phyloP scores from a whole-genome alignment of 2,329 filamentous ascomycete genomes.

The Aspergillus fumigatiaffinis region DNA sequence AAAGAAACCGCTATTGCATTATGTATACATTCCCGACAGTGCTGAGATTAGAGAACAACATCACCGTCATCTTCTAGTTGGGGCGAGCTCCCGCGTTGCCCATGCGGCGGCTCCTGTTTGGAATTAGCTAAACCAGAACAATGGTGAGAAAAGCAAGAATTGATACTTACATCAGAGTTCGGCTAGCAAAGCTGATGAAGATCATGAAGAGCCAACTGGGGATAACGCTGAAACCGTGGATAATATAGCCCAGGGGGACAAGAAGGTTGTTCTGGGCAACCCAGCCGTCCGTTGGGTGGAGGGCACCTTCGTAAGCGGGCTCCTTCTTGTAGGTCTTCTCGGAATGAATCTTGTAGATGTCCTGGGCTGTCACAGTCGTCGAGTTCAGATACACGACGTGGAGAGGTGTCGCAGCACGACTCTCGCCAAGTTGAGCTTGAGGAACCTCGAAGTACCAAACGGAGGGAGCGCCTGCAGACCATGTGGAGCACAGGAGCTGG shows the following conservation, averaged over 20 bases:
- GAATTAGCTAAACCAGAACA: slow-evolving; percentile 7
- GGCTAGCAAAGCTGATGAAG: slow-evolving; percentile 56
- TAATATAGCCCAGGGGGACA: slow-evolving; percentile 53
- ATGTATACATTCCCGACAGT: slow-evolving; percentile 33
- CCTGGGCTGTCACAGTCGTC: slow-evolving; percentile 53
- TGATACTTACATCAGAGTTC: slow-evolving; percentile 56
- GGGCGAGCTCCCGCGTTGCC: slow-evolving; percentile 19
- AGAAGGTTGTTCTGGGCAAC: slow-evolving; percentile 52
- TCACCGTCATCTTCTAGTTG: slow-evolving; percentile 16
- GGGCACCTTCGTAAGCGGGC: slow-evolving; percentile 53
- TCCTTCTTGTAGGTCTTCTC: slow-evolving; percentile 53
- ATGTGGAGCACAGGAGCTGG: slow-evolving; percentile 57
- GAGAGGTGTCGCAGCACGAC: slow-evolving; percentile 50
- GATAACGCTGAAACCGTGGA: slow-evolving; percentile 55
- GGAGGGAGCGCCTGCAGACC: slow-evolving; percentile 54
- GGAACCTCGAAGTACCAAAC: slow-evolving; percentile 58
- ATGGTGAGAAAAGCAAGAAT: neutral
- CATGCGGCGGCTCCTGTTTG: slow-evolving; percentile 25
- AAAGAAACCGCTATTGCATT: slow-evolving; percentile 20
- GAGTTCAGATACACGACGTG: slow-evolving; percentile 55
- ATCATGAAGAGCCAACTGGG: slow-evolving; percentile 65
- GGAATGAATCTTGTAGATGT: slow-evolving; percentile 55
- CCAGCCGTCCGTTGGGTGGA: slow-evolving; percentile 59
- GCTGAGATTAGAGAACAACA: slow-evolving; percentile 9
- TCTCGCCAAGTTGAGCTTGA: slow-evolving; percentile 49